Base-by-base conservation (phyloP, 129 eudicot species). In the Artemisia argyi region DNA sequence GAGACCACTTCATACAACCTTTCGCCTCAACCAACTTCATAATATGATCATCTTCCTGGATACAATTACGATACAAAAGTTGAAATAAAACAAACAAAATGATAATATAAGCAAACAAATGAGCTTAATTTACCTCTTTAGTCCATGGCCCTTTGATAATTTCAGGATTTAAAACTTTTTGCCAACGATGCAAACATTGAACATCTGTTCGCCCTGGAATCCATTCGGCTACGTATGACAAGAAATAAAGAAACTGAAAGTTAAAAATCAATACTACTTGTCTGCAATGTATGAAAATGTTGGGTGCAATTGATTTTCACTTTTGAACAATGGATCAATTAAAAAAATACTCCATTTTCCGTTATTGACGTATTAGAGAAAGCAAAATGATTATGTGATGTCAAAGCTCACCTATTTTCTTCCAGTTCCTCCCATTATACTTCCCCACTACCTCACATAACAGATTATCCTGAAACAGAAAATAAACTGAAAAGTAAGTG, bases 181-280 rank as follows among this genome's bases (percentile, higher is more conserved):
- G 88, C 96, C 92, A 89, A 17, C 92, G 85, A 66, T 84, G 92
- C 59, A 86, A 68, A 78, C 96, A 86, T 50, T 89, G 92, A 39
- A 75, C 85, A 24, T 86, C 92, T 28, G 86, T 82, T 67, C 88
- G 82, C 52, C 46, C 46, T 48, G 92, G 90, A 56, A 89, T 58
- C 52, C 79, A 1, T 39, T 39, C 46, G 46, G 92, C 96, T 89
- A 84, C 82, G 77, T 72, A 72, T 73, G 32, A 77, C 64, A 55
- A 48, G 10, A 66, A 55, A 18, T 50, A 39, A 8, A 10, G 18
- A 52, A 19, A 30, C 55, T 32, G 24, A 68, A 68, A 4, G 11
- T 68, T 24, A 24, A 68, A 52, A 68, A 18, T 26, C 17, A 52
- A 12, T 24, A 51, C 61, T 61, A n/a, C 1, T 1, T 39, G 46